phyloP scores from a whole-genome alignment of 1,284 basidiomycete species.

The Leccinum fallax region DNA sequence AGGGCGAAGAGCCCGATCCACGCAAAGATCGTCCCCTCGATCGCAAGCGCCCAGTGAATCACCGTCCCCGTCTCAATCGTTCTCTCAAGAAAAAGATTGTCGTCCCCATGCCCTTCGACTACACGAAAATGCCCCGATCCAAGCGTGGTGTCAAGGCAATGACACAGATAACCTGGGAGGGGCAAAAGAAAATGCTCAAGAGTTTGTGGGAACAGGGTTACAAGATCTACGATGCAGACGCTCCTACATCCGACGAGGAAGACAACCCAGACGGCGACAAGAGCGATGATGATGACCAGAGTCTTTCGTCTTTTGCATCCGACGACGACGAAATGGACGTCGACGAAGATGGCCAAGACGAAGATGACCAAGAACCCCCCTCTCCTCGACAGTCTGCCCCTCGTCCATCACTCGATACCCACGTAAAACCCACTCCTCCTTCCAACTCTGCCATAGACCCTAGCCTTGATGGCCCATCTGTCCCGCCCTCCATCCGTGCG shows the following conservation, averaged over 20 bases:
- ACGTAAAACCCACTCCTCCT: slow-evolving; percentile 14
- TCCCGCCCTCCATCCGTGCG: slow-evolving; percentile 22
- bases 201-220: slow-evolving; percentile 20
- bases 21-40: slow-evolving; percentile 39
- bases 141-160: slow-evolving; percentile 13
- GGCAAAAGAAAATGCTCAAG: slow-evolving; percentile 9
- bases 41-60: slow-evolving; percentile 8
- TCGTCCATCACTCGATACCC: slow-evolving; percentile 24
- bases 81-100: slow-evolving; percentile 18
- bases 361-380: slow-evolving; percentile 23
- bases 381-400: slow-evolving; percentile 18
- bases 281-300: slow-evolving; percentile 19
- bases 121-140: slow-evolving; percentile 20
- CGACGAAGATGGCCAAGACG: slow-evolving; percentile 33
- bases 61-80: neutral
- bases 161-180: neutral
- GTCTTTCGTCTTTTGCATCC: slow-evolving; percentile 20
- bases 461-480: slow-evolving; percentile 13
- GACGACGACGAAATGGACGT: slow-evolving; percentile 41
- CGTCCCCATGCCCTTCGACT: slow-evolving; percentile 25
- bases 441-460: slow-evolving; percentile 17
- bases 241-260: slow-evolving; percentile 25
- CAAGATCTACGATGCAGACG: slow-evolving; percentile 25
- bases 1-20: slow-evolving; percentile 50
- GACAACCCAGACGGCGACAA: slow-evolving; percentile 14